These are phyloP conservation scores for Dittrichia graveolens DNA, from an alignment of 129 eudicot species.

Conservation along the genomic window DNA sequence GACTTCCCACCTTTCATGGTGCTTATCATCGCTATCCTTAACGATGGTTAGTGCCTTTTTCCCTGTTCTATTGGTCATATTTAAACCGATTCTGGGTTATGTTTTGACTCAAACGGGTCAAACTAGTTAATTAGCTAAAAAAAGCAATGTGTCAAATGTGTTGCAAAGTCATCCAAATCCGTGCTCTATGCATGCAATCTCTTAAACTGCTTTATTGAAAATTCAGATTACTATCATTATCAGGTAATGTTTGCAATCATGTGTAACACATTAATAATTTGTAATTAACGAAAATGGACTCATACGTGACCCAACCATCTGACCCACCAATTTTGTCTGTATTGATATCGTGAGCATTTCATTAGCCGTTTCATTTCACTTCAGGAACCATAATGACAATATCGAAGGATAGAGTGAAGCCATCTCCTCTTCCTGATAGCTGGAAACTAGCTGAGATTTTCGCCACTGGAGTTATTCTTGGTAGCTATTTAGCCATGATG, in stretches of 20 bases:
- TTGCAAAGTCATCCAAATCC: too few species aligned
- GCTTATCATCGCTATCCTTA: constrained; percentile 96
- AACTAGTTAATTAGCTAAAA: too few species aligned
- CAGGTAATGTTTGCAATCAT: background rate
- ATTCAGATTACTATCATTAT: background rate
- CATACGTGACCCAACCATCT: too few species aligned
- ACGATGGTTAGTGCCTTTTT: constrained; percentile 69
- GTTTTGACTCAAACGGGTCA: too few species aligned
- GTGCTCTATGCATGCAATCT: too few species aligned
- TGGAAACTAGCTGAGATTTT: constrained; percentile 96
- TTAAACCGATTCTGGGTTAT: too few species aligned
- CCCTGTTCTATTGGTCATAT: background rate
- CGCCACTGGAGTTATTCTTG: constrained; percentile 82
- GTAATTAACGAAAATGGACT: too few species aligned
- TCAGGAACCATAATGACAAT: constrained; percentile 98
- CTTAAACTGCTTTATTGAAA: too few species aligned
- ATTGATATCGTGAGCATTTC: background rate
- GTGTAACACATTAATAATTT: too few species aligned
- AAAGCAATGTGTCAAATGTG: too few species aligned
- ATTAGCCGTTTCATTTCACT: constrained; percentile 1
- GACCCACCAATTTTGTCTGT: background rate
- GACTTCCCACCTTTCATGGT: constrained; percentile 99
- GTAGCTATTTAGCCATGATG: constrained; percentile 95
- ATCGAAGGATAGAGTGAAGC: constrained; percentile 95
- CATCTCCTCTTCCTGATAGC: constrained; percentile 97